Conservation (phyloP, 768 basidiomycete genomes). For the Calocera viscosa region DNA sequence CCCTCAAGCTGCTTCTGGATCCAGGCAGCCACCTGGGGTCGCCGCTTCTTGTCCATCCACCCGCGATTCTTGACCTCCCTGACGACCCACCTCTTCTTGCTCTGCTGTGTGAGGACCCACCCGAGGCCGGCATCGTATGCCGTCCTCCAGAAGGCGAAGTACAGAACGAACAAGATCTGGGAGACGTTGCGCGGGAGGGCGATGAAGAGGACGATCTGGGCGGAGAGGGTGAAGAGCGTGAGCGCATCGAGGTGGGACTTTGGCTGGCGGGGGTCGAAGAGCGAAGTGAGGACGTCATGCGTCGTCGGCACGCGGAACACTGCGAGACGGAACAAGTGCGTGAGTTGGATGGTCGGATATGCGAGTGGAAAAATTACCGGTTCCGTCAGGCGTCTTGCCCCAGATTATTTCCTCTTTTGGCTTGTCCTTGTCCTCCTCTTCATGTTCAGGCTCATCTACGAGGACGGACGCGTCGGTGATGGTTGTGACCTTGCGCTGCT, state of each 20-base stretch:
- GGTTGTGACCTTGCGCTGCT: background rate
- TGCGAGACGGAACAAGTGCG: constrained; percentile 25
- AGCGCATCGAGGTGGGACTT: constrained; percentile 84
- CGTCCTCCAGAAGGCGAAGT: constrained; percentile 86
- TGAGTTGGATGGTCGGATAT: background rate
- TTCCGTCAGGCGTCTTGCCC: constrained; percentile 47
- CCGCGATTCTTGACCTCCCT: constrained; percentile 60
- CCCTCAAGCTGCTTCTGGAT: constrained; percentile 72
- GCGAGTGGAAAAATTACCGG: constrained; percentile 6
- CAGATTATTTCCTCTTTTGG: constrained; percentile 54
- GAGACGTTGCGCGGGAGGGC: constrained; percentile 44
- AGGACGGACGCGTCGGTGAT: background rate
- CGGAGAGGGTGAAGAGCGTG: constrained; percentile 63
- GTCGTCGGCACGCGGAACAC: constrained; percentile 91
- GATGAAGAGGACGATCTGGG: constrained; percentile 64
- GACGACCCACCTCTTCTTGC: constrained; percentile 91
- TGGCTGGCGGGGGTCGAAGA: constrained; percentile 69
- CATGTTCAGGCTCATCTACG: background rate
- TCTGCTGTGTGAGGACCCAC: constrained; percentile 88
- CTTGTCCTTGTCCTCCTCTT: constrained; percentile 4
- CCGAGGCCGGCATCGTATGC: constrained; percentile 90
- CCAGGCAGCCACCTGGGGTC: constrained; percentile 61
- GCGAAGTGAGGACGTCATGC: constrained; percentile 72
- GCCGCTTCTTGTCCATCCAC: constrained; percentile 70
- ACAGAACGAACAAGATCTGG: constrained; percentile 65